Conservation (phyloP, 129 eudicot species). For the Escallonia herrerae region DNA sequence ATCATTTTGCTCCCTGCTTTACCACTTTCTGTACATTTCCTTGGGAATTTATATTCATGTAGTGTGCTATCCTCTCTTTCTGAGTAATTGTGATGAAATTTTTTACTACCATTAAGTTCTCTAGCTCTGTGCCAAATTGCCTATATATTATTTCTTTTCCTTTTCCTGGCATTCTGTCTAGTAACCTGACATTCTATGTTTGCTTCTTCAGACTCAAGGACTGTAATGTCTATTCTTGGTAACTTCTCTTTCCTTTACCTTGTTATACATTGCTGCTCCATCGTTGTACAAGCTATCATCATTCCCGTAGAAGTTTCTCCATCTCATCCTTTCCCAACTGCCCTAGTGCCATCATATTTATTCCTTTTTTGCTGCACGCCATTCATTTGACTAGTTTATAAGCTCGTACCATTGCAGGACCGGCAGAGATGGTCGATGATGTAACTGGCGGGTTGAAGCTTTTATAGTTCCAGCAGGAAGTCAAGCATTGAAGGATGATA, state of each 20-base stretch:
- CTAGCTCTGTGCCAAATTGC: not conserved
- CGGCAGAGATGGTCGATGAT: conserved; percentile 94
- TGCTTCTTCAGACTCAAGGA: conserved; percentile 74
- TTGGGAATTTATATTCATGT: not conserved
- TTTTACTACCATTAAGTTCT: not conserved
- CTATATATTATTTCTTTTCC: not conserved
- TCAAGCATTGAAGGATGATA: not conserved
- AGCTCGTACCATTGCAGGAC: conserved; percentile 56
- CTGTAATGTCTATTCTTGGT: conserved; percentile 98
- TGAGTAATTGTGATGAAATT: not conserved
- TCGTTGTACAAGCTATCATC: too few species aligned
- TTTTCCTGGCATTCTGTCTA: not conserved
- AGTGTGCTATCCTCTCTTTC: not conserved
- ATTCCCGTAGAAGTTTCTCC: too few species aligned
- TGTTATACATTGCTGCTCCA: too few species aligned
- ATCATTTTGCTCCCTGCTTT: too few species aligned
- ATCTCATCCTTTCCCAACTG: too few species aligned
- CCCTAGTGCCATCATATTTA: too few species aligned
- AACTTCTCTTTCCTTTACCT: conserved; percentile 17
- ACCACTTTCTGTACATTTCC: too few species aligned
- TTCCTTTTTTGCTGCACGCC: not conserved
- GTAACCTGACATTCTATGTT: not conserved
- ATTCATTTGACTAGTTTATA: conserved; percentile 3
- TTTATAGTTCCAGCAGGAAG: conserved; percentile 24
- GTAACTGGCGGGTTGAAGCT: conserved; percentile 99